Base-by-base conservation (phyloP, 352 stramenopile genomes). In the Poterioochromonas sp. region DNA sequence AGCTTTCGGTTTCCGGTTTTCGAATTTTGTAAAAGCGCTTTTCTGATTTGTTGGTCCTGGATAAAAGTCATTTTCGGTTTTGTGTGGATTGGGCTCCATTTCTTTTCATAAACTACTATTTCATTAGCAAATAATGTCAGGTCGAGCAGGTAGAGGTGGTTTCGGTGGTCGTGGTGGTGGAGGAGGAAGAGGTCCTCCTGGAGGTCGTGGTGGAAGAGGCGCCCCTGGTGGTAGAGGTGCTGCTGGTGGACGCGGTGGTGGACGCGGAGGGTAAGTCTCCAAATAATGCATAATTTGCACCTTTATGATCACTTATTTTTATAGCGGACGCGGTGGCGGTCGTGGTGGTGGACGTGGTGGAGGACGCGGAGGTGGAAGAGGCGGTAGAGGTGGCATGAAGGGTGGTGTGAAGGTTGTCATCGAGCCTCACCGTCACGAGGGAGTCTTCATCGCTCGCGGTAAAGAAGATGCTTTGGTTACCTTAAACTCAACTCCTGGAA, bases 381-480 rank as follows among this genome's bases (percentile, higher is more conserved):
- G 43, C 34, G 89, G 89, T 26, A 70, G 86, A 63, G 90, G 90
- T 11, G 93, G 94, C 79, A 97, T 97, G 90, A 93, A 92, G 80
- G 94, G 94, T 34, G 94, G 94, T 40, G 85, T 93, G 71, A 98
- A 98, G 86, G 94, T 98, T 26, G 86, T 98, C 34, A 92, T 98
- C 53, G 94, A 99, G 86, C 94, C 95, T 74, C 94, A 99, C 85
- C 91, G 94, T 83, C 95, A 98, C 88, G 91, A 94, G 78, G 96
- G 96, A 80, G 93, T 99, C 54, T 99, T 98, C 85, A 97, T 99
- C 79, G 95, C 96, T 58, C 90, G 93, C 73, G 88, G 90, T 82
- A 99, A 99, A 88, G 96, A 99, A 84, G 96, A 99, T 87, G 94
- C 94, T 26, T 86, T 99, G 40, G 95, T 98, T 76, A 99, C 96